Base-by-base conservation (phyloP, 2,329 filamentous ascomycete genomes). In the Verticillium zaregamsianum region DNA sequence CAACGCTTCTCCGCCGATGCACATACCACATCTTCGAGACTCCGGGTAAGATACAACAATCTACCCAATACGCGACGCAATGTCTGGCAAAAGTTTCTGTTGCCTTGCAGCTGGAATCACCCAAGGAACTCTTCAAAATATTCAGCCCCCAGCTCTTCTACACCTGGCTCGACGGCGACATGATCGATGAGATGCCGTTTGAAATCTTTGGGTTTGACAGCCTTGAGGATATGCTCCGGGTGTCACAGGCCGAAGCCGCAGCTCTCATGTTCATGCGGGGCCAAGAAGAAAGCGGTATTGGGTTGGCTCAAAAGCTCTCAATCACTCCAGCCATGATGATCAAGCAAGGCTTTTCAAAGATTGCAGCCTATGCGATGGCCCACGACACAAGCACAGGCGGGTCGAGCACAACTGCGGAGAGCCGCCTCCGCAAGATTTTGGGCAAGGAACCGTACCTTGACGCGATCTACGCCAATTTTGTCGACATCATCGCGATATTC, bases 1-100 rank as follows among this genome's bases (percentile, higher is more conserved):
- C 92, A 63, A 96, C 93, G 0, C 81, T 98, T 23, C 82, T 97
- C 54, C 89, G 93, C 59, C 87, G 90, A 66, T 93, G 92, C 66
- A 90, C 96, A 20, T 99, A 97, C 72, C 90, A 95, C 73, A 93
- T 98, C 25, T 97, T 98, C 68, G 95, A 98, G 73, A 92, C 90
- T 0, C 91, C 93, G 2, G 92, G 90, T 1, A 87, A 87, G 61
- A 86, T 96, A 15, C 76, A 83, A 3, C 76, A 78, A 12, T 90
- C 90, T 7, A 80, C 82, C 23, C 78, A 81, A 23, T 90, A 97
- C 75, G 93, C 94, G 1, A 85, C 84, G 61, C 83, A 83, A 59
- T 96, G 92, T 67, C 80, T 97, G 54, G 72, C 74, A 5, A 80
- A 83, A 14, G 87, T 97, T 35, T 86, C 93, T 4, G 76, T 73